Evolutionary conservation across 2,329 filamentous ascomycete genomes (phyloP).

Genomic region (Fusarium albidum): DNA sequence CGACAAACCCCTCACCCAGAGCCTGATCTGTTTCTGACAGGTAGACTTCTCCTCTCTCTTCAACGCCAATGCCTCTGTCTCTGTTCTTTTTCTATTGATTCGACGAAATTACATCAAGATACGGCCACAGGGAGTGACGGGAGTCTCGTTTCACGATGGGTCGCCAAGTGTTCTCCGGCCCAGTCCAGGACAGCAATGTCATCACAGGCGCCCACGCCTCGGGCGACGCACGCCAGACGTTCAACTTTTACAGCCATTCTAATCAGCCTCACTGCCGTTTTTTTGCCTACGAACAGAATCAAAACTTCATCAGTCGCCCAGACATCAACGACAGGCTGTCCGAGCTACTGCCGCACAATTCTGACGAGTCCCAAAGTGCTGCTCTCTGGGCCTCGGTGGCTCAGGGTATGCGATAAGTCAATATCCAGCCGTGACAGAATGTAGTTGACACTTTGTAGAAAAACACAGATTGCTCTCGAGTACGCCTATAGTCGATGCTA

Average conservation of each 20-base stretch:
- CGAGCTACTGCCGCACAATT: neutral
- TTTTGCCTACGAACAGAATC: slow-evolving; percentile 27
- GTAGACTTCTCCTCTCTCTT: neutral
- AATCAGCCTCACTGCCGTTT: neutral
- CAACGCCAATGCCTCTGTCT: neutral
- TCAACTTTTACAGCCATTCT: neutral
- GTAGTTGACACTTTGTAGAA: slow-evolving; percentile 35
- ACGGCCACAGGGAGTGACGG: neutral
- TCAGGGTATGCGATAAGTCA: slow-evolving; percentile 18
- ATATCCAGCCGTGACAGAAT: neutral
- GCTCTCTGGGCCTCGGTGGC: slow-evolving; percentile 26
- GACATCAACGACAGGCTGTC: slow-evolving; percentile 15
- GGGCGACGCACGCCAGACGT: neutral
- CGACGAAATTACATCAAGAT: neutral
- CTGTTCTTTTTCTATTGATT: neutral
- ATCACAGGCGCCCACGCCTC: neutral
- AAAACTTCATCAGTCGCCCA: slow-evolving; percentile 12
- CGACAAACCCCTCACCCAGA: neutral
- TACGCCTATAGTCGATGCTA: slow-evolving; percentile 42
- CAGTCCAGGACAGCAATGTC: neutral
- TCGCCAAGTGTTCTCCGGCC: neutral
- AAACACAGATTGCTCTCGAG: slow-evolving; percentile 49
- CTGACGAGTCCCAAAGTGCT: neutral
- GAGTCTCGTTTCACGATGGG: neutral
- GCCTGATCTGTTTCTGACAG: neutral